A percentile compares a stretch with the other conserved stretches of the same genome.
Evolutionary conservation across 805 yeast genomes (phyloP).

Genomic region (Kodamaea kaohsiungensis): DNA sequence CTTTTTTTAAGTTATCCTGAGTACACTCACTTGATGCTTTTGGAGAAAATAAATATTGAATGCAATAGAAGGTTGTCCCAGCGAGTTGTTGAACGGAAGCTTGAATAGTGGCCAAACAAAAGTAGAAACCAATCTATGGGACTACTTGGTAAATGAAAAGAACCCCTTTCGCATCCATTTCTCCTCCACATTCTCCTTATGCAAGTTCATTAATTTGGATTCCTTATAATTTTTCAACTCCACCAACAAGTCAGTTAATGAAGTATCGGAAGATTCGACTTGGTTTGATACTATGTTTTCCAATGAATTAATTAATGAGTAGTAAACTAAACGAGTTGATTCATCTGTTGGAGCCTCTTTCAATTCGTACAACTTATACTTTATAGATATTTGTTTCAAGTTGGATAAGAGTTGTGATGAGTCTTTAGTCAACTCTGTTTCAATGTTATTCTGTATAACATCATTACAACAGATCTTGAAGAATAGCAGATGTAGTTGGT

Average conservation of each 20-base stretch:
- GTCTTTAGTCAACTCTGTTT: slow-evolving; percentile 13
- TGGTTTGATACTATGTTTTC: slow-evolving; percentile 13
- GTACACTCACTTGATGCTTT: no score
- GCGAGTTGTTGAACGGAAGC: no score
- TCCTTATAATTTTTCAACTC: slow-evolving; percentile 10
- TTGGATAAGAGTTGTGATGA: slow-evolving; percentile 24
- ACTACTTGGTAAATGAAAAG: slow-evolving; percentile 6
- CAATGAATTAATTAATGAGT: slow-evolving; percentile 17
- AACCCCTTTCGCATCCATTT: not conserved
- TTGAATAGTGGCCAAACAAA: no score
- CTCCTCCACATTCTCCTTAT: not conserved
- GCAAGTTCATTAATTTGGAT: slow-evolving; percentile 9
- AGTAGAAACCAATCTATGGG: no score
- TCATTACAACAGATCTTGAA: slow-evolving; percentile 21
- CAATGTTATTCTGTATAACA: slow-evolving; percentile 16
- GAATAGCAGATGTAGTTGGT: slow-evolving; percentile 26
- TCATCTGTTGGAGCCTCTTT: slow-evolving; percentile 12
- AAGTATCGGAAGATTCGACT: not conserved
- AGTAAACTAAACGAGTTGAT: slow-evolving; percentile 13
- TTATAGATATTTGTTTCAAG: slow-evolving; percentile 34
- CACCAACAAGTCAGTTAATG: not conserved
- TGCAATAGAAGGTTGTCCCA: no score
- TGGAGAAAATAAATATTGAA: no score
- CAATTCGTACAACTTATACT: slow-evolving; percentile 28
- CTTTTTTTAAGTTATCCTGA: no score